Percentiles rank a stretch among this genome's conserved stretches.
These are phyloP conservation scores for Crucihimalaya himalaica DNA, from an alignment of 345 rosid species.

Conservation along the genomic window DNA sequence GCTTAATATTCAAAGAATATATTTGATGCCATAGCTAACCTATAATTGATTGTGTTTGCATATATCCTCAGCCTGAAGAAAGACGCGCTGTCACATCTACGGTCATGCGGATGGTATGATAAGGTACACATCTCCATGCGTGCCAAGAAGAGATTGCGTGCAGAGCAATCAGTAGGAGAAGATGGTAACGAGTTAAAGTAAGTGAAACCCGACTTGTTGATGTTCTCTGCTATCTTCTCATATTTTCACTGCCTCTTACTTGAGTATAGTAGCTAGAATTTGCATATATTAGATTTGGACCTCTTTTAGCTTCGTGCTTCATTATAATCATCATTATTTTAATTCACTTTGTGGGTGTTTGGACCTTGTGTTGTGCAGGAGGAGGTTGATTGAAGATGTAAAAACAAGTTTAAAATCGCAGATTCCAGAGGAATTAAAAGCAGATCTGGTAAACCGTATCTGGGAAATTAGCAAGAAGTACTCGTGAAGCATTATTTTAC, in stretches of 20 bases:
- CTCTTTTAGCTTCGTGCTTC: not conserved
- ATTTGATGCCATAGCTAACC: slow-evolving; percentile 5
- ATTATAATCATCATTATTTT: not conserved
- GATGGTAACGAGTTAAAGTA: slow-evolving; percentile 58
- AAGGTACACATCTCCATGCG: slow-evolving; percentile 63
- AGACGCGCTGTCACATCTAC: slow-evolving; percentile 60
- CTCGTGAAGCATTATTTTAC: slow-evolving; percentile 22
- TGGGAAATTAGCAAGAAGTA: slow-evolving; percentile 51
- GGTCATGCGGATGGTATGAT: slow-evolving; percentile 71
- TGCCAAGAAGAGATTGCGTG: slow-evolving; percentile 56
- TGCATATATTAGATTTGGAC: not conserved
- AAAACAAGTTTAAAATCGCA: slow-evolving; percentile 52
- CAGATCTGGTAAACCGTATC: slow-evolving; percentile 59
- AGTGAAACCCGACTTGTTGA: slow-evolving; percentile 33
- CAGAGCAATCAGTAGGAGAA: slow-evolving; percentile 48
- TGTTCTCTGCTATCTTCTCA: not conserved
- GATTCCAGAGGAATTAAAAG: slow-evolving; percentile 76
- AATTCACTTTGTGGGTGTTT: not conserved
- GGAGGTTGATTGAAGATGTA: slow-evolving; percentile 67
- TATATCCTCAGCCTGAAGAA: slow-evolving; percentile 56
- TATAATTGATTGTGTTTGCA: not conserved
- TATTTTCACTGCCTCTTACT: not conserved
- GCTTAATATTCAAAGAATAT: not conserved
- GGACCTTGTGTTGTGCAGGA: slow-evolving; percentile 56
- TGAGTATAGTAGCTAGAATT: not conserved